Evolutionary conservation across 176 grass and related monocot genomes (phyloP).

Genomic region (Paspalum vaginatum): DNA sequence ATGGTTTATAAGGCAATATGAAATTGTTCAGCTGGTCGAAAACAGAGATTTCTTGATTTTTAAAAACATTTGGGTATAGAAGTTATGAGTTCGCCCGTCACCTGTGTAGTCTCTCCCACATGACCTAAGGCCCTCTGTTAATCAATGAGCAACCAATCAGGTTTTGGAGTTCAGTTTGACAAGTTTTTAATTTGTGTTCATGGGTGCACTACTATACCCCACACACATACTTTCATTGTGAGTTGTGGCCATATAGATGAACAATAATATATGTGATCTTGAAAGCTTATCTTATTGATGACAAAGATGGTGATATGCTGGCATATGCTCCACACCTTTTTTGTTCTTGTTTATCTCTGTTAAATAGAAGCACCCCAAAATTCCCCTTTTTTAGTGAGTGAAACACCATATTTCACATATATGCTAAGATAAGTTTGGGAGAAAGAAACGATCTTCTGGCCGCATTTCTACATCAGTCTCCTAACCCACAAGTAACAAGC

Average conservation of each 20-base stretch:
- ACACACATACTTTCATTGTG: slow-evolving; percentile 17
- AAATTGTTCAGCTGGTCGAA: neutral
- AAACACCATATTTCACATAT: slow-evolving; percentile 36
- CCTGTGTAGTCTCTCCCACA: neutral
- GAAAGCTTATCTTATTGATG: slow-evolving; percentile 44
- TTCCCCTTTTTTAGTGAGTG: slow-evolving; percentile 31
- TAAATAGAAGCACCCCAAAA: slow-evolving; percentile 9
- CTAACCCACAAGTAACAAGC: slow-evolving; percentile 32
- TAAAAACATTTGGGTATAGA: slow-evolving; percentile 9
- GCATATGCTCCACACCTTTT: slow-evolving; percentile 42
- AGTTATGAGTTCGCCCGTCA: neutral
- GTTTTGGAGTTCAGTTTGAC: slow-evolving; percentile 10
- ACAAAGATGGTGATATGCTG: slow-evolving; percentile 52
- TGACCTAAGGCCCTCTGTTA: slow-evolving; percentile 13
- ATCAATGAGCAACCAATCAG: slow-evolving; percentile 8
- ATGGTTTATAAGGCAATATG: neutral
- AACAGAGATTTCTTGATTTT: neutral
- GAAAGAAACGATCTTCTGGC: slow-evolving; percentile 16
- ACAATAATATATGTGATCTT: slow-evolving; percentile 1
- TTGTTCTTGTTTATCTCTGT: neutral
- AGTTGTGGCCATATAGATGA: slow-evolving; percentile 6
- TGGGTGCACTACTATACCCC: slow-evolving; percentile 17
- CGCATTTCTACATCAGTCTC: slow-evolving; percentile 31
- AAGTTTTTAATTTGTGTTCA: slow-evolving; percentile 20
- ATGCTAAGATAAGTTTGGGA: slow-evolving; percentile 21